Evolutionary conservation across 768 basidiomycete species (phyloP).

Genomic region (Rhodosporidiobolus sp.): DNA sequence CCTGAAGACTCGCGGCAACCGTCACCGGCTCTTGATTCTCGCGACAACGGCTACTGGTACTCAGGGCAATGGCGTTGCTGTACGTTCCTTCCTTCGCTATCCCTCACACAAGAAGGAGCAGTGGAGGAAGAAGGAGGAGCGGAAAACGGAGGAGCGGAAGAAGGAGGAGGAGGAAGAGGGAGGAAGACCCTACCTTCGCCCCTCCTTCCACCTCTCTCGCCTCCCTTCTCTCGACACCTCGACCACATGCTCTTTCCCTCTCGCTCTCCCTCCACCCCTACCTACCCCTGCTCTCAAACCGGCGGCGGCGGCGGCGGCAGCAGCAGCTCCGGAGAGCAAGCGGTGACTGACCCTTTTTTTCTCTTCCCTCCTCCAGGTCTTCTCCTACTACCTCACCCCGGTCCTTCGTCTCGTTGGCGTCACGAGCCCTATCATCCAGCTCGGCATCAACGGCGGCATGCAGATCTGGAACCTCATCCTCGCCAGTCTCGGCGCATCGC

Average conservation of each 20-base stretch:
- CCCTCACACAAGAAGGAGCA: no score
- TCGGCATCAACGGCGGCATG: slow-evolving; percentile 42
- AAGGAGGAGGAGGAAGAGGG: no score
- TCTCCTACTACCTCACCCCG: slow-evolving; percentile 43
- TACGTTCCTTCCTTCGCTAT: neutral
- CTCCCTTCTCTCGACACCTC: no score
- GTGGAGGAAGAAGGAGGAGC: no score
- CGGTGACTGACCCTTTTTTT: neutral
- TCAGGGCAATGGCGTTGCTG: slow-evolving; percentile 45
- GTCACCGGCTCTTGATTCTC: slow-evolving; percentile 15
- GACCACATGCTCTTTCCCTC: no score
- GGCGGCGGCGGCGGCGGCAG: no score
- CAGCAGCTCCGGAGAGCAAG: no score
- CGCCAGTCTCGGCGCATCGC: slow-evolving; percentile 34
- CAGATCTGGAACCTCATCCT: slow-evolving; percentile 32
- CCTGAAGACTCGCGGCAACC: slow-evolving; percentile 25
- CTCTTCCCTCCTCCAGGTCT: neutral
- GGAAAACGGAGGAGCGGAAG: no score
- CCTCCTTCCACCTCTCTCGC: no score
- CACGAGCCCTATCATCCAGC: slow-evolving; percentile 27
- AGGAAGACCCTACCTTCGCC: no score
- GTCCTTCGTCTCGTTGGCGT: slow-evolving; percentile 46
- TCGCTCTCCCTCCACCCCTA: no score
- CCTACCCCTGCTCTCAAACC: no score
- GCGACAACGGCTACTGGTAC: slow-evolving; percentile 5